phyloP scores from a whole-genome alignment of 768 basidiomycete species.

The Lyophyllum atratum region DNA sequence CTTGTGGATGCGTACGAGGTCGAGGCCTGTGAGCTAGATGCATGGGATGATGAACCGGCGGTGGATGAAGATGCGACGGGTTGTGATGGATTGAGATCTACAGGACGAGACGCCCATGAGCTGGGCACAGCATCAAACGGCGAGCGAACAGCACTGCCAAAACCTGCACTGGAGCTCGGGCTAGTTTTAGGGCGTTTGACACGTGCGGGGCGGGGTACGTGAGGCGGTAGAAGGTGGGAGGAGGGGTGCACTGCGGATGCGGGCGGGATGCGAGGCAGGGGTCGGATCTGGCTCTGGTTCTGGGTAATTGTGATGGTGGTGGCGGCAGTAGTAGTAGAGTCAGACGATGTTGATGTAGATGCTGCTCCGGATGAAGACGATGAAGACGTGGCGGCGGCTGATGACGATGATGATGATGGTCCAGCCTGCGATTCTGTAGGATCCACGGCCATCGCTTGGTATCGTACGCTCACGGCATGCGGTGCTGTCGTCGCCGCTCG shows the following conservation, averaged over 20 bases:
- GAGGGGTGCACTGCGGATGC: constrained; percentile 8
- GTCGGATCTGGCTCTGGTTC: constrained; percentile 14
- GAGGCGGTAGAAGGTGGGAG: background rate
- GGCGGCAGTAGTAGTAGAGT: background rate
- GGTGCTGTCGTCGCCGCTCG: constrained; percentile 14
- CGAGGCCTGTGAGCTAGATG: background rate
- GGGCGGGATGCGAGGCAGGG: constrained; percentile 26
- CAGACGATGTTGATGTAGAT: background rate
- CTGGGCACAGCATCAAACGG: constrained; percentile 20
- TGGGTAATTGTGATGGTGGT: background rate
- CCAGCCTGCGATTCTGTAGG: constrained; percentile 5
- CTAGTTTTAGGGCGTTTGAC: constrained; percentile 28
- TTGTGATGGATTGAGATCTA: constrained; percentile 22
- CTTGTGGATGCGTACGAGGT: background rate
- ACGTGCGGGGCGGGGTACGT: constrained; percentile 11
- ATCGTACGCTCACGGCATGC: constrained; percentile 23
- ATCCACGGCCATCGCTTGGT: constrained; percentile 29
- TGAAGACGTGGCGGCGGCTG: constrained; percentile 6
- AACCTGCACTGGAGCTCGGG: constrained; percentile 13
- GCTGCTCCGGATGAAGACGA: constrained; percentile 1
- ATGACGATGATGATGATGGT: constrained; percentile 7
- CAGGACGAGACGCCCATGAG: constrained; percentile 26
- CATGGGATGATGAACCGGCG: background rate
- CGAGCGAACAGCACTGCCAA: constrained; percentile 4
- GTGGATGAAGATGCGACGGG: background rate